These are phyloP conservation scores for Tephrocybe sp. DNA, from an alignment of 768 basidiomycete species.

Conservation along the genomic window DNA sequence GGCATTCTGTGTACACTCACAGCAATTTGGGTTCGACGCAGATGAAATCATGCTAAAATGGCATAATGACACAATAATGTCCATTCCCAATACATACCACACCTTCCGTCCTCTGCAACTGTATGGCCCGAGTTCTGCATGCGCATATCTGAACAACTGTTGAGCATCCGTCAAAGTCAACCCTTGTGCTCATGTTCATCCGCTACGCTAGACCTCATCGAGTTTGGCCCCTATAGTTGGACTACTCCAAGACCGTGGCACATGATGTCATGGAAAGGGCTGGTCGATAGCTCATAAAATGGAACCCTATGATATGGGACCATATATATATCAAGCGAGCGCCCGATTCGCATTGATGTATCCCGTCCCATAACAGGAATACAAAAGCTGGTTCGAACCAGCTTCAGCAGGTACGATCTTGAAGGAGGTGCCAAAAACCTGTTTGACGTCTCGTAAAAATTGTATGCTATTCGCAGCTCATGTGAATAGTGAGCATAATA, in stretches of 20 bases:
- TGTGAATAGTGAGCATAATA: background rate
- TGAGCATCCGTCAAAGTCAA: too few species aligned
- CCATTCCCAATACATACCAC: too few species aligned
- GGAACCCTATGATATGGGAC: background rate
- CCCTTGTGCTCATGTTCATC: too few species aligned
- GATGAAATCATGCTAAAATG: conserved; percentile 21
- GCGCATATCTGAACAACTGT: too few species aligned
- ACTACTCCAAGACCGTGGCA: background rate
- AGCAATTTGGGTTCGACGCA: conserved; percentile 24
- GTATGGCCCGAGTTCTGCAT: too few species aligned
- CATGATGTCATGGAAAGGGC: background rate
- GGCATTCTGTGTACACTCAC: conserved; percentile 38
- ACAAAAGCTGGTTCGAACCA: conserved; percentile 61
- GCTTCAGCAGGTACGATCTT: conserved; percentile 72
- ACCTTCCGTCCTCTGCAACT: too few species aligned
- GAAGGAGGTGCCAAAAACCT: conserved; percentile 90
- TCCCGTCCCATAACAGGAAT: conserved; percentile 92
- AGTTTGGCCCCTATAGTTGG: too few species aligned
- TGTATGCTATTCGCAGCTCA: conserved; percentile 63
- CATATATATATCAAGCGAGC: conserved; percentile 42
- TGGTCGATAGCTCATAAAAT: background rate
- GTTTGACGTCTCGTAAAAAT: conserved; percentile 80
- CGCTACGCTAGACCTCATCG: too few species aligned
- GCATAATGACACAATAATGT: background rate
- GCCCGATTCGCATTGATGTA: conserved; percentile 87